A percentile compares a stretch with the other conserved stretches of the same genome.
Evolutionary conservation across 306 rosid genomes (phyloP).

Genomic region (Medicago lupulina): DNA sequence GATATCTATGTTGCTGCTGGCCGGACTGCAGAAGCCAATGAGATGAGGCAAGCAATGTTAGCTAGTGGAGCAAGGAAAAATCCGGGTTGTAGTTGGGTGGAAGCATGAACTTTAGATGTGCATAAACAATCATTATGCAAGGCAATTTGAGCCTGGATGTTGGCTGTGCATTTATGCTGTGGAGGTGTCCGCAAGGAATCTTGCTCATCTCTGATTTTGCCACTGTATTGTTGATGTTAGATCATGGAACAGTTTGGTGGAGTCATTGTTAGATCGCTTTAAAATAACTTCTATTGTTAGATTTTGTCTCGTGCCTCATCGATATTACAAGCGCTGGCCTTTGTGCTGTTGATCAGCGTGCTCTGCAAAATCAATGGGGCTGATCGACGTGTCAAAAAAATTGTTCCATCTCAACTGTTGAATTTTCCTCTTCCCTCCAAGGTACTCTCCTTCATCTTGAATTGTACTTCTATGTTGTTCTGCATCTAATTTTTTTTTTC

Average conservation of each 20-base stretch:
- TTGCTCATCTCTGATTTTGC: constrained; percentile 2
- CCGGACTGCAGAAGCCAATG: constrained; percentile 56
- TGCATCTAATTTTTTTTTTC: neutral
- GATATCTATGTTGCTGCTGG: constrained; percentile 65
- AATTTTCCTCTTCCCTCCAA: constrained; percentile 8
- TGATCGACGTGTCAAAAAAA: neutral
- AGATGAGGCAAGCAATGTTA: constrained; percentile 52
- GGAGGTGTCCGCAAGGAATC: constrained; percentile 14
- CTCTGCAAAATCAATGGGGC: neutral
- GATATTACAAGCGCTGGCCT: neutral
- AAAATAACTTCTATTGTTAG: neutral
- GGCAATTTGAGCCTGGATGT: constrained; percentile 1
- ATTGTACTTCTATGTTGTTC: constrained; percentile 3
- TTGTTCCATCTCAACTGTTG: neutral
- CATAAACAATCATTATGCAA: constrained; percentile 2
- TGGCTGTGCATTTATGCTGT: constrained; percentile 12
- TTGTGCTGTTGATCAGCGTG: neutral
- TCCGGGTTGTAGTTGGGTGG: constrained; percentile 62
- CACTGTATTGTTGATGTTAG: neutral
- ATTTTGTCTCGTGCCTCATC: neutral
- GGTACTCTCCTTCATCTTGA: constrained; percentile 17
- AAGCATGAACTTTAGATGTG: constrained; percentile 37
- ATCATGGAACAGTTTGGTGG: neutral
- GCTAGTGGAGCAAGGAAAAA: constrained; percentile 56
- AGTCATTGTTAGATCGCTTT: neutral